Evolutionary conservation across 306 rosid genomes (phyloP).

Genomic region (Chamaecrista fasciculata): DNA sequence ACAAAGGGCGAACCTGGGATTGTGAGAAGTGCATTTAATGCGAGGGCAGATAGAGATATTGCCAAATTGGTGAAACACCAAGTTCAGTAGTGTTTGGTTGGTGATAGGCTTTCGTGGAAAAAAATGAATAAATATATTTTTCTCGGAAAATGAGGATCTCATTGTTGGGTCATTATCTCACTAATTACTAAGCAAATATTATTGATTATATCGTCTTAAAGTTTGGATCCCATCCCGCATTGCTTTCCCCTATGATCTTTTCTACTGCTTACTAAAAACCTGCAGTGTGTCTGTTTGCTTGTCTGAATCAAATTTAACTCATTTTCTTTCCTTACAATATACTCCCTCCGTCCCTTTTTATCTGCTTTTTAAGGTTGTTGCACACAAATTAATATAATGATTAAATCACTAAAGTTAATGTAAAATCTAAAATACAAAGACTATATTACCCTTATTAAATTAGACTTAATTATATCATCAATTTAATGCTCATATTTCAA

Average conservation of each 20-base stretch:
- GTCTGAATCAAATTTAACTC: conserved; percentile 6
- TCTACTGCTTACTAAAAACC: conserved; percentile 18
- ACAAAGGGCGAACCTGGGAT: conserved; percentile 28
- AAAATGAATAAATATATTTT: too few species aligned
- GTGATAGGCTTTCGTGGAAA: conserved; percentile 21
- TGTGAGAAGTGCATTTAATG: conserved; percentile 40
- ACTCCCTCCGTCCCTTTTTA: too few species aligned
- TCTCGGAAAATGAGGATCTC: conserved; percentile 35
- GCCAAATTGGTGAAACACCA: conserved; percentile 20
- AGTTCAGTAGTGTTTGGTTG: conserved; percentile 22
- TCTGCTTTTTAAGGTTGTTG: too few species aligned
- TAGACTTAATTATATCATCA: too few species aligned
- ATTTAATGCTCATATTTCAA: too few species aligned
- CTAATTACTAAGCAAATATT: conserved; percentile 27
- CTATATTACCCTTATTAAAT: too few species aligned
- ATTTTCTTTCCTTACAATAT: too few species aligned
- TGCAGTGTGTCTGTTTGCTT: conserved; percentile 45
- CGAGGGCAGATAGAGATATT: not conserved
- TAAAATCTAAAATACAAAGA: too few species aligned
- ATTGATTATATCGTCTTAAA: conserved; percentile 17
- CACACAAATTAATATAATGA: too few species aligned
- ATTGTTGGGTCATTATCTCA: conserved; percentile 38
- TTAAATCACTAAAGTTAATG: too few species aligned
- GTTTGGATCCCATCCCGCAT: conserved; percentile 12
- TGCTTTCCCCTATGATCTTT: conserved; percentile 8